phyloP scores from a whole-genome alignment of 176 grass and related monocot species.

The Triticum urartu region DNA sequence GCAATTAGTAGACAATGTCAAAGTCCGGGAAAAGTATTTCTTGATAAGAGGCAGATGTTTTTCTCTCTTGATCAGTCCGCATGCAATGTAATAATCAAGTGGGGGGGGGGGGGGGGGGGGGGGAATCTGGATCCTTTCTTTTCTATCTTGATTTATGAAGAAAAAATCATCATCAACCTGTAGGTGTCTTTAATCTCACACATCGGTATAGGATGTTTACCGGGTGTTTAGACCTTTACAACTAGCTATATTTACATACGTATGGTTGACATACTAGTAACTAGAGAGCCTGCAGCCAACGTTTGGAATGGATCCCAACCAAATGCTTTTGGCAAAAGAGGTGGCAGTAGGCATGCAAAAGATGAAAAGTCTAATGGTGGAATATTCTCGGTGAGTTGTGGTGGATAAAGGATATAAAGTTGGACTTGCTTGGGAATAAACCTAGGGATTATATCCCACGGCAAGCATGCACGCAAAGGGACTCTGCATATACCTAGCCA shows the following conservation, averaged over 20 bases:
- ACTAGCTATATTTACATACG: not conserved
- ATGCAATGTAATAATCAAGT: not conserved
- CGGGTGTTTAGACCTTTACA: too few relatives aligned
- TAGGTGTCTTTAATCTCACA: not conserved
- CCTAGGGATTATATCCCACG: constrained; percentile 52
- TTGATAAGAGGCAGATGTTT: not conserved
- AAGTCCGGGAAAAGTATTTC: not conserved
- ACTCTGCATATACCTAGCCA: constrained; percentile 34
- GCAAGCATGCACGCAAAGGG: constrained; percentile 48
- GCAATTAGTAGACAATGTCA: not conserved
- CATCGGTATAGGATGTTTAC: not conserved
- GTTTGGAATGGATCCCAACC: constrained; percentile 24
- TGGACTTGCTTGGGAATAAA: constrained; percentile 39
- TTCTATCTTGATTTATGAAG: not conserved
- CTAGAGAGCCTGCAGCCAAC: not conserved
- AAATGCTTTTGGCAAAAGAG: constrained; percentile 50
- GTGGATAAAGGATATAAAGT: constrained; percentile 52
- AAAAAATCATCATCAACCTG: not conserved
- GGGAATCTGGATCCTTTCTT: too few relatives aligned
- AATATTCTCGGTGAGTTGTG: constrained; percentile 57
- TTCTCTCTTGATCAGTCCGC: not conserved
- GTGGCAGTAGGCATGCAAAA: constrained; percentile 31
- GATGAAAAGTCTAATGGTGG: constrained; percentile 53
- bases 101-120: too few relatives aligned
- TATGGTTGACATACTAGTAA: not conserved